Conservation (phyloP, 805 yeast genomes). For the Spathaspora boniae region DNA sequence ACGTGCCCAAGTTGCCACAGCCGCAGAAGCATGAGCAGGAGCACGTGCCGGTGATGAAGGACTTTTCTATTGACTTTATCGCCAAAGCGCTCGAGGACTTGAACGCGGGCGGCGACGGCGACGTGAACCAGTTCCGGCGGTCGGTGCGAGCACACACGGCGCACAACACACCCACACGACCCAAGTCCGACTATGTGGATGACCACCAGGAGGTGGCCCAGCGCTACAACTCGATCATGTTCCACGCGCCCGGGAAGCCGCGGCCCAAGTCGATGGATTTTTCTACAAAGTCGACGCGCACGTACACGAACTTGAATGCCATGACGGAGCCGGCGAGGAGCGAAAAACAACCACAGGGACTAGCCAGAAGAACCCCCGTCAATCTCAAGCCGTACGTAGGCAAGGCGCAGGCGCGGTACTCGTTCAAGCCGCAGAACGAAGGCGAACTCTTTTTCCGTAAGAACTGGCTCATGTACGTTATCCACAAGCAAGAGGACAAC, state of each 20-base stretch:
- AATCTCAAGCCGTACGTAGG: constrained; percentile 25
- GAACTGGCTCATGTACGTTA: constrained; percentile 39
- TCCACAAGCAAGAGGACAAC: constrained; percentile 42
- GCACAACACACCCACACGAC: constrained; percentile 16
- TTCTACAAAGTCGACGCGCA: constrained; percentile 14
- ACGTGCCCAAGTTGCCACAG: constrained; percentile 7
- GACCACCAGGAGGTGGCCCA: constrained; percentile 37
- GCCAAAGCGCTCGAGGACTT: constrained; percentile 46
- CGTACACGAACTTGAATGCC: constrained; percentile 10
- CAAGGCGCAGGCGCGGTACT: constrained; percentile 38
- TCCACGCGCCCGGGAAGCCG: constrained; percentile 4
- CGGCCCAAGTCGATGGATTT: constrained; percentile 30
- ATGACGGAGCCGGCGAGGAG: constrained; percentile 26
- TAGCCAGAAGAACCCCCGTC: constrained; percentile 27
- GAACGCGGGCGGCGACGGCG: constrained; percentile 44
- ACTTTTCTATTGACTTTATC: constrained; percentile 43
- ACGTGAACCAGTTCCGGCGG: constrained; percentile 35
- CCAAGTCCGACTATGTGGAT: constrained; percentile 29
- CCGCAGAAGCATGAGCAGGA: constrained; percentile 3
- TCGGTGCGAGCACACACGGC: constrained; percentile 28
- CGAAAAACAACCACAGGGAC: constrained; percentile 30
- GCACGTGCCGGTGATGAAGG: constrained; percentile 36
- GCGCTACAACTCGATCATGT: constrained; percentile 29
- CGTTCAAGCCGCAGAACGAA: constrained; percentile 37
- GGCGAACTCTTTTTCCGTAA: constrained; percentile 40